phyloP scores from a whole-genome alignment of 2,329 filamentous ascomycete species.

The Aspergillus fructus region DNA sequence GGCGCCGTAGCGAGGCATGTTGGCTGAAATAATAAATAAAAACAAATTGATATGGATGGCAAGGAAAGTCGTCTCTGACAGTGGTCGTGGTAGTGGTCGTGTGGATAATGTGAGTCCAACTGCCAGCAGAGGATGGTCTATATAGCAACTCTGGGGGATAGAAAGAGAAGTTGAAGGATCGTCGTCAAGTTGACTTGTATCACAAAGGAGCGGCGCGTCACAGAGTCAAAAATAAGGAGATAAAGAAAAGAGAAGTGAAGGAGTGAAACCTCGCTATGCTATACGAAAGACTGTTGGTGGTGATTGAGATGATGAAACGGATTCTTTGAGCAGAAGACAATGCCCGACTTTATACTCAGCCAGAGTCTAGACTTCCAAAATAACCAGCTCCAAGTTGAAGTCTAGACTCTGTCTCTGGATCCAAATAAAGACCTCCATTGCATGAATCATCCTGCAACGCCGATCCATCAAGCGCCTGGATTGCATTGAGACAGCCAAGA shows the following conservation, averaged over 20 bases:
- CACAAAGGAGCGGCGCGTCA: neutral
- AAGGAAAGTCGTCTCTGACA: neutral
- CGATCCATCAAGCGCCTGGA: slow-evolving; percentile 11
- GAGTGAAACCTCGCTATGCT: neutral
- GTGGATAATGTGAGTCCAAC: neutral
- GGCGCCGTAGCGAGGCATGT: slow-evolving; percentile 58
- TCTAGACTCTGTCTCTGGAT: neutral
- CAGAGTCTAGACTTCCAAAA: neutral
- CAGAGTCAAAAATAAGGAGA: neutral
- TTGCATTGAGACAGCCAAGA: slow-evolving; percentile 2
- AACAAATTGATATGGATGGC: neutral
- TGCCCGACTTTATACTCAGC: neutral
- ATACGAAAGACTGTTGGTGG: neutral
- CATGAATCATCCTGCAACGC: neutral
- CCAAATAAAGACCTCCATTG: neutral
- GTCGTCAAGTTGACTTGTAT: neutral
- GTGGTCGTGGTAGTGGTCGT: neutral
- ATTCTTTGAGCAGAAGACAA: neutral
- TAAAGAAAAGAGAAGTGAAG: neutral
- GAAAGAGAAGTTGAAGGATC: neutral
- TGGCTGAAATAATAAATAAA: slow-evolving; percentile 4
- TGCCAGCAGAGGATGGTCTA: slow-evolving; percentile 6
- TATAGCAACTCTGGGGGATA: neutral
- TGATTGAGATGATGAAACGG: neutral
- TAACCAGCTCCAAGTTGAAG: neutral